Percentiles rank a stretch among this genome's conserved stretches.
Evolutionary conservation across 768 basidiomycete genomes (phyloP).

Genomic region (Lactarius sp.): DNA sequence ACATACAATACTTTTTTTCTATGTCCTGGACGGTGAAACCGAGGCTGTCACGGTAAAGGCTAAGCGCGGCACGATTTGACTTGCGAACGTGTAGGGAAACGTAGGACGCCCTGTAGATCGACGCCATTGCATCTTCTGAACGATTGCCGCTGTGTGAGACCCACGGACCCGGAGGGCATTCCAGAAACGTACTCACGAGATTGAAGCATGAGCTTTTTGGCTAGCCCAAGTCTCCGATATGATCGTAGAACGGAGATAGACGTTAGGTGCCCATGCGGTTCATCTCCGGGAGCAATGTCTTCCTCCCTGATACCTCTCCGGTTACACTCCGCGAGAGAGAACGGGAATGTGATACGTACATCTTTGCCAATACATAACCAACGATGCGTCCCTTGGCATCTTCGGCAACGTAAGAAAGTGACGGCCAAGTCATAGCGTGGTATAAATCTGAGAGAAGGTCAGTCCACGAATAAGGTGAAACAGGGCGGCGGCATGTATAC

Average conservation of each 20-base stretch:
- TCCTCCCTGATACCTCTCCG: constrained; percentile 50
- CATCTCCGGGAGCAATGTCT: constrained; percentile 51
- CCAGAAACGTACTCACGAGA: constrained; percentile 58
- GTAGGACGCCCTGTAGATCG: constrained; percentile 77
- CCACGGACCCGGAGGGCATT: background rate
- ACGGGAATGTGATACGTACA: constrained; percentile 45
- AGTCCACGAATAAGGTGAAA: constrained; percentile 1
- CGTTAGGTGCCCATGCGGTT: constrained; percentile 87
- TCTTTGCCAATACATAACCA: constrained; percentile 94
- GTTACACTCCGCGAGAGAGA: background rate
- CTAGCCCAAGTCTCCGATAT: constrained; percentile 86
- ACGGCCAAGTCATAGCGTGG: constrained; percentile 73
- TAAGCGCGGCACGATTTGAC: constrained; percentile 90
- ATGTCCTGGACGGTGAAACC: constrained; percentile 84
- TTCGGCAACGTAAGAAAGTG: constrained; percentile 89
- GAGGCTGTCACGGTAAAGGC: constrained; percentile 81
- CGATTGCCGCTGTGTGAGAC: background rate
- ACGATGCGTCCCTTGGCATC: constrained; percentile 86
- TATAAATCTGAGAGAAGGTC: background rate
- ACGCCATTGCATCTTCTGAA: constrained; percentile 86
- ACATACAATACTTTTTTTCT: constrained; percentile 89
- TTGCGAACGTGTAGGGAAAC: constrained; percentile 91
- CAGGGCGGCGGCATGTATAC: constrained; percentile 36
- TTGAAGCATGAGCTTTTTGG: constrained; percentile 90
- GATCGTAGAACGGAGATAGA: constrained; percentile 92